These are phyloP conservation scores for Dactylellina drechsleri DNA, from an alignment of 2,329 filamentous ascomycete species.

Conservation along the genomic window DNA sequence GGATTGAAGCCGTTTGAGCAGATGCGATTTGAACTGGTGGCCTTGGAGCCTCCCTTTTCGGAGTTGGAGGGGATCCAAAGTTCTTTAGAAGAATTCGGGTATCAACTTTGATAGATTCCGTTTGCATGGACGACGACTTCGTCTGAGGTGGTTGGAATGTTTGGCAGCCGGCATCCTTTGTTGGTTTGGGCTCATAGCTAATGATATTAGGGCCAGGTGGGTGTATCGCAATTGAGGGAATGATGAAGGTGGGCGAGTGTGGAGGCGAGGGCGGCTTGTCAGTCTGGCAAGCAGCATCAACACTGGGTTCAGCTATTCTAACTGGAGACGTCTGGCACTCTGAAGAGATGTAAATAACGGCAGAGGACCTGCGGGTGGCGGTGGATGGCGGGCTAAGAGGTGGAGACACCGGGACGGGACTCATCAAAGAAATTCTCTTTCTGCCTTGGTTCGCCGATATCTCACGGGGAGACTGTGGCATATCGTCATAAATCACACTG, in stretches of 20 bases:
- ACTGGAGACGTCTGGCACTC: constrained; percentile 41
- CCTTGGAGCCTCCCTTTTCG: constrained; percentile 22
- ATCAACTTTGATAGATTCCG: constrained; percentile 88
- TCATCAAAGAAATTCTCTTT: constrained; percentile 71
- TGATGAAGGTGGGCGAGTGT: constrained; percentile 65
- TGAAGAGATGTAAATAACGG: constrained; percentile 46
- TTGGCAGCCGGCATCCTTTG: constrained; percentile 85
- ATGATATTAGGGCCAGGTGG: constrained; percentile 82
- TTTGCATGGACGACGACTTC: constrained; percentile 76
- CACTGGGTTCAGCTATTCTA: constrained; percentile 37
- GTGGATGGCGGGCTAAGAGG: constrained; percentile 51
- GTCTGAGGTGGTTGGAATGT: constrained; percentile 69
- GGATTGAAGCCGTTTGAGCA: constrained; percentile 13
- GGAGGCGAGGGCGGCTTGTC: constrained; percentile 60
- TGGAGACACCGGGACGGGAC: constrained; percentile 30
- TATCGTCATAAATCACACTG: constrained; percentile 60
- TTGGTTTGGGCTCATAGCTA: constrained; percentile 69
- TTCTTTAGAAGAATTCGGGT: constrained; percentile 59
- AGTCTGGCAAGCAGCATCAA: constrained; percentile 46
- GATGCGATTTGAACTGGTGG: constrained; percentile 9
- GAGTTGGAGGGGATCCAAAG: constrained; percentile 30
- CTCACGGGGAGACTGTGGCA: constrained; percentile 67
- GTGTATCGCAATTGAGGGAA: constrained; percentile 90
- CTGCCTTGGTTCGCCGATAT: constrained; percentile 78
- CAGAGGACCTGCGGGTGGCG: constrained; percentile 49